Evolutionary conservation across 106 monocot genomes (phyloP).

Genomic region (Iris macrosiphon): DNA sequence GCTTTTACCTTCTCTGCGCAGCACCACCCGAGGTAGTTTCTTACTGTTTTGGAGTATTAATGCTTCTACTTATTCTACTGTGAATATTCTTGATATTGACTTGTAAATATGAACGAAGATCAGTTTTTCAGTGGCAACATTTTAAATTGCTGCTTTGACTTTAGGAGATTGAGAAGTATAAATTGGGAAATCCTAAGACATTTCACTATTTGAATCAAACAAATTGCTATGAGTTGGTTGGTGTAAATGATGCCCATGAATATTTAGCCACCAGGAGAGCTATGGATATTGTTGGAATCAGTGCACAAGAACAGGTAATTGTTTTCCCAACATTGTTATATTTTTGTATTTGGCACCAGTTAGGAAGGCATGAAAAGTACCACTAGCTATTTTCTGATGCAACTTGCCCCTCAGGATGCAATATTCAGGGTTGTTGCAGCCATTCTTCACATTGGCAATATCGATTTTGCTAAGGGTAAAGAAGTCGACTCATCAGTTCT

Average conservation of each 20-base stretch:
- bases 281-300: slow-evolving; percentile 95
- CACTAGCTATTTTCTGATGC: neutral
- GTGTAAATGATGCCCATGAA: slow-evolving; percentile 68
- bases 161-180: slow-evolving; percentile 71
- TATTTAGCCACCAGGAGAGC: slow-evolving; percentile 80
- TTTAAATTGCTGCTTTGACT: slow-evolving; percentile 15
- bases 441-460: slow-evolving; percentile 95
- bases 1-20: slow-evolving; percentile 88
- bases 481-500: slow-evolving; percentile 92
- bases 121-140: neutral
- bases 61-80: neutral
- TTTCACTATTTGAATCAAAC: slow-evolving; percentile 94
- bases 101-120: neutral
- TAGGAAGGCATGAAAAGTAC: neutral
- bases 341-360: neutral
- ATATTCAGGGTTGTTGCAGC: slow-evolving; percentile 98
- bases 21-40: slow-evolving; percentile 67
- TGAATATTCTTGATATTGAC: neutral
- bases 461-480: slow-evolving; percentile 86
- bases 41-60: neutral
- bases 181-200: slow-evolving; percentile 46
- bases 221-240: slow-evolving; percentile 64
- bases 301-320: slow-evolving; percentile 73
- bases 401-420: slow-evolving; percentile 62
- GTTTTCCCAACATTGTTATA: neutral